A percentile compares a stretch with the other conserved stretches of the same genome.
Evolutionary conservation across 1,284 basidiomycete species (phyloP).

Genomic region (Mrakiaceae sp.): DNA sequence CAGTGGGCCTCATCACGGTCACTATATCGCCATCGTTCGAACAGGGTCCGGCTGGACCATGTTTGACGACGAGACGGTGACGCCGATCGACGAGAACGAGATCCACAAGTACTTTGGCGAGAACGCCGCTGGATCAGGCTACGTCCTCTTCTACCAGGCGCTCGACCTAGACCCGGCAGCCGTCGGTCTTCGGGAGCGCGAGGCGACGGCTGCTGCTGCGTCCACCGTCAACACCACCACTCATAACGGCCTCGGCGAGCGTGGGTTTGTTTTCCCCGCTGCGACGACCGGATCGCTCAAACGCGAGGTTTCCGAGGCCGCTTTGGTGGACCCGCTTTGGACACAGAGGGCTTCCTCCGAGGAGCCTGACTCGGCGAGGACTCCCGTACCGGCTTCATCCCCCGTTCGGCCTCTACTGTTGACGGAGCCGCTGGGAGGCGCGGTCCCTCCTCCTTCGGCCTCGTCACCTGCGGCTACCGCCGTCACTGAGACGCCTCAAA

Average conservation of each 20-base stretch:
- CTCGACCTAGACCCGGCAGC: constrained; percentile 62
- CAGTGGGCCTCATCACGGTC: constrained; percentile 90
- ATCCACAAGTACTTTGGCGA: constrained; percentile 94
- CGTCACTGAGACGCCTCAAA: too few species aligned
- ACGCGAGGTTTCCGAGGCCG: background rate
- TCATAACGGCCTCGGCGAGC: too few species aligned
- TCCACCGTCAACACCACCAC: background rate
- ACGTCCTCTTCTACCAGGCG: constrained; percentile 96
- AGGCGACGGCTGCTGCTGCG: background rate
- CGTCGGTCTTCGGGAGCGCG: constrained; percentile 45
- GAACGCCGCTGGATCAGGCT: constrained; percentile 73
- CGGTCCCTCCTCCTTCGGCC: too few species aligned
- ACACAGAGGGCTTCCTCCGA: background rate
- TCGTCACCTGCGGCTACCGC: too few species aligned
- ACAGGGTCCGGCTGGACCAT: constrained; percentile 75
- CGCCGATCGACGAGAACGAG: constrained; percentile 73
- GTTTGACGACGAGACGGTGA: constrained; percentile 91
- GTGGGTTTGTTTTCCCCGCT: background rate
- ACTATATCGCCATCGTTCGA: constrained; percentile 91
- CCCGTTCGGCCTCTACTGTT: too few species aligned
- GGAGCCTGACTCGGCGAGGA: background rate
- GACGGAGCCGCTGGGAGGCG: too few species aligned
- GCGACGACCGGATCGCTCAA: background rate
- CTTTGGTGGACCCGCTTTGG: background rate
- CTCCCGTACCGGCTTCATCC: background rate